Evolutionary conservation across 345 rosid species (phyloP), one percentile per base, ranked within the genome.

Genomic region (Acer negundo): DNA sequence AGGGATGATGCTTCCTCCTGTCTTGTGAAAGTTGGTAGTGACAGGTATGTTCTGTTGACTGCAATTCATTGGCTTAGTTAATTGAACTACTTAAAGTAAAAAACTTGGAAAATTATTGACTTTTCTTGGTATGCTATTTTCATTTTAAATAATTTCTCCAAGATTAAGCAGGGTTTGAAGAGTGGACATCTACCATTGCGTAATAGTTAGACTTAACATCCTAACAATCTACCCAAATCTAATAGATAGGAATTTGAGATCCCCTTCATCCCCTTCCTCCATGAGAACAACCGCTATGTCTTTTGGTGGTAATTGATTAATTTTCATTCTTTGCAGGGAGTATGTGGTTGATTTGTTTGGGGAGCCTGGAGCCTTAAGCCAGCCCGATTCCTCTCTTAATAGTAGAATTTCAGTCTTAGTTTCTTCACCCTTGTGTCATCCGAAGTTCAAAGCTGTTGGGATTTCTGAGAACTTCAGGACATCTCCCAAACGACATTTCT

Each of bases 391-490:
- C 74, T 79, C 79, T 72, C 84, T 86, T 72, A 85, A 86, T 77
- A 81, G 86, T 81, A 80, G 79, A 80, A 80, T 83, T 58, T 84
- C 91, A 68, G 80, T 84, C 62, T 73, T 82, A 77, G 78, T 88
- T 81, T 88, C 86, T 82, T 86, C 86, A 44, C 89, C 87, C 23
- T 82, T 88, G 70, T 86, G 86, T 79, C 86, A 82, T 82, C 91
- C 89, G 56, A 85, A 79, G 67, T 77, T 78, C 64, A 88, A 83
- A 86, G 71, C 77, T 66, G 78, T 80, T 65, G 82, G 83, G 75
- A 76, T 69, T 74, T 63, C 78, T 68, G 31, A 79, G 80, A 83
- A 81, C 83, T 79, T 82, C 70, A 81, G 86, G 84, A 70, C 80
- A 76, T 76, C 83, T 74, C 87, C 86, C 79, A 80, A 81, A 73